A percentile compares a stretch with the other conserved stretches of the same genome.
Evolutionary conservation across 208 protist genomes (phyloP).

Genomic region (Crithidia brevicula): DNA sequence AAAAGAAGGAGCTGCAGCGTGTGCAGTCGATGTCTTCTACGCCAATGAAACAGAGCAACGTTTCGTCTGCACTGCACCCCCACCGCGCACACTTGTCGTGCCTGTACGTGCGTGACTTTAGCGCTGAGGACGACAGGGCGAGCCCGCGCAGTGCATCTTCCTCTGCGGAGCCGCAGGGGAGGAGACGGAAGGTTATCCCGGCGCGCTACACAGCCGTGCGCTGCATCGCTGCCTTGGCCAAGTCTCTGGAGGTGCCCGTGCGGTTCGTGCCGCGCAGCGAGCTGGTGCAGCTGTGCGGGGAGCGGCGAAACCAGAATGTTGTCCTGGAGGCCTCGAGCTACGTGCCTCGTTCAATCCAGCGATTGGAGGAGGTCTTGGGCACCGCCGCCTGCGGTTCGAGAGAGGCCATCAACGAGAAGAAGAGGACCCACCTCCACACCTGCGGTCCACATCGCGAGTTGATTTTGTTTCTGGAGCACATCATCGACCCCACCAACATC

Average conservation of each 20-base stretch:
- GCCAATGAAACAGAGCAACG: too few species aligned
- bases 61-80: conserved; percentile 3
- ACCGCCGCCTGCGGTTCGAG: neutral
- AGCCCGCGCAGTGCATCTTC: neutral
- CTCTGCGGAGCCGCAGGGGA: neutral
- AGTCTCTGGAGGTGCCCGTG: conserved; percentile 53
- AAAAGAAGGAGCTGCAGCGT: too few species aligned
- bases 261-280: conserved; percentile 61
- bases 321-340: conserved; percentile 76
- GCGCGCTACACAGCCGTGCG: conserved; percentile 57
- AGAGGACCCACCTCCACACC: too few species aligned
- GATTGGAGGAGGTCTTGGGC: conserved; percentile 17
- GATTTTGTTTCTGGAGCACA: conserved; percentile 74
- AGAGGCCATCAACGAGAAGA: neutral
- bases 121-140: conserved; percentile 31
- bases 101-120: conserved; percentile 80
- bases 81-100: conserved; percentile 28
- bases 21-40: too few species aligned
- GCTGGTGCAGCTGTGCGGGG: conserved; percentile 78
- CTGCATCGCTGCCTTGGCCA: conserved; percentile 64
- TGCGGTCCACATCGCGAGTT: neutral
- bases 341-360: conserved; percentile 21
- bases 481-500: conserved; percentile 82
- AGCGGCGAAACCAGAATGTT: conserved; percentile 81
- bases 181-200: conserved; percentile 41